These are phyloP conservation scores for Adansonia grandidieri DNA, from an alignment of 441 rosid genomes.

Conservation along the genomic window DNA sequence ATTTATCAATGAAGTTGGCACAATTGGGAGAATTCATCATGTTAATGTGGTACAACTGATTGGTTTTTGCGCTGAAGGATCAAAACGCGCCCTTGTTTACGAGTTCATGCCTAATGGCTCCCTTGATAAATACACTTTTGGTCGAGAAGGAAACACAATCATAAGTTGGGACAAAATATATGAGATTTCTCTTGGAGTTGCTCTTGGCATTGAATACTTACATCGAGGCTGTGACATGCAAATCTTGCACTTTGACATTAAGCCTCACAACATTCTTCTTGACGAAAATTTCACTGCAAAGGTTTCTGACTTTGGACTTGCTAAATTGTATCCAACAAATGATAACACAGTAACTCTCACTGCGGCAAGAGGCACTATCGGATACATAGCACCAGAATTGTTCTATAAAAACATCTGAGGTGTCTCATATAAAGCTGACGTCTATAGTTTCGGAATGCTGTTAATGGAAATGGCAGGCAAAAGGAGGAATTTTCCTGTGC, in stretches of 20 bases:
- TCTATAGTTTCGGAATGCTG: conserved; percentile 25
- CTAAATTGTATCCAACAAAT: conserved; percentile 7
- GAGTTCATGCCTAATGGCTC: conserved; percentile 31
- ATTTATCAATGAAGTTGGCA: conserved; percentile 40
- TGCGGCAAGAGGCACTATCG: conserved; percentile 19
- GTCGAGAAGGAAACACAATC: neutral
- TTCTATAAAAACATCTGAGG: conserved; percentile 5
- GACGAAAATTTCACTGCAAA: conserved; percentile 22
- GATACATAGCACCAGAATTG: conserved; percentile 11
- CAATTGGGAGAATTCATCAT: conserved; percentile 41
- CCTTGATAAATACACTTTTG: neutral
- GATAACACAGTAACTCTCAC: neutral
- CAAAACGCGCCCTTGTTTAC: conserved; percentile 29
- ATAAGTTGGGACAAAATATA: conserved; percentile 22
- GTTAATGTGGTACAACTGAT: conserved; percentile 35
- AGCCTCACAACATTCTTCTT: conserved; percentile 19
- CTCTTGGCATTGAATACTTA: conserved; percentile 26
- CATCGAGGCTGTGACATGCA: conserved; percentile 19
- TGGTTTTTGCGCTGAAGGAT: conserved; percentile 46
- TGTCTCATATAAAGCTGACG: conserved; percentile 14
- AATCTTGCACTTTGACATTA: conserved; percentile 21
- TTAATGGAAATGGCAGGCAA: conserved; percentile 23
- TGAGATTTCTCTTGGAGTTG: conserved; percentile 27
- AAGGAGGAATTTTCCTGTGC: neutral
- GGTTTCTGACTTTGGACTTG: conserved; percentile 31